Conservation (phyloP, 768 basidiomycete genomes). For the Lactarius vividus region DNA sequence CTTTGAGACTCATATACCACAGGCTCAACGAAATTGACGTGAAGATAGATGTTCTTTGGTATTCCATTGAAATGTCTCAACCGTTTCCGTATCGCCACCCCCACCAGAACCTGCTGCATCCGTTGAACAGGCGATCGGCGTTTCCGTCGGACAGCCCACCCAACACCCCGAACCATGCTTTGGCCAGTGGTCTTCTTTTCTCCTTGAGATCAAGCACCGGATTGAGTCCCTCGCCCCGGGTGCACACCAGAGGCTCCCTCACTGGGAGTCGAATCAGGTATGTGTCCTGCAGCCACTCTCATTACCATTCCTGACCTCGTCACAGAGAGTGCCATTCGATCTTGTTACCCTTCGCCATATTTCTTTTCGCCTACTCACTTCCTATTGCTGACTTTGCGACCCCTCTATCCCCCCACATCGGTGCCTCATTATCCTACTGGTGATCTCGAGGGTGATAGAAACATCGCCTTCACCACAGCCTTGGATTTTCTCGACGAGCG, state of each 20-base stretch:
- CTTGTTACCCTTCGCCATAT: conserved; percentile 3
- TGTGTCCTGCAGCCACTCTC: not conserved
- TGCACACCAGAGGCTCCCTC: not conserved
- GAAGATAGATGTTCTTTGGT: conserved; percentile 2
- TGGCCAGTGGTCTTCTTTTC: not conserved
- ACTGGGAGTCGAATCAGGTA: conserved; percentile 8
- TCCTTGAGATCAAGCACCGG: conserved; percentile 11
- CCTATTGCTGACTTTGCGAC: conserved; percentile 2
- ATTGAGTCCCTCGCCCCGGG: not conserved
- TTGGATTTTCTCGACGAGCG: conserved; percentile 10
- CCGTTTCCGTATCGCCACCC: no score
- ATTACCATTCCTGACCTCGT: not conserved
- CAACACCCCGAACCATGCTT: not conserved
- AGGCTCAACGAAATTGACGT: not conserved
- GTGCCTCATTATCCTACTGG: conserved; percentile 13
- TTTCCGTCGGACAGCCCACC: no score
- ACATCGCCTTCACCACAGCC: conserved; percentile 1
- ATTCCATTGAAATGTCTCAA: conserved; percentile 1
- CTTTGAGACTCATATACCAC: not conserved
- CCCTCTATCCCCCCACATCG: no score
- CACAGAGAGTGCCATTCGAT: conserved; percentile 5
- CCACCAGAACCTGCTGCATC: no score
- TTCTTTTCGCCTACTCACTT: conserved; percentile 12
- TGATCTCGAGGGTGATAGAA: not conserved
- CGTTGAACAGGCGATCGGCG: not conserved